A percentile compares a stretch with the other conserved stretches of the same genome.
Evolutionary conservation across 371 early-diverging fungal genomes (phyloP).

Genomic region (Syncephalastrum monosporum): DNA sequence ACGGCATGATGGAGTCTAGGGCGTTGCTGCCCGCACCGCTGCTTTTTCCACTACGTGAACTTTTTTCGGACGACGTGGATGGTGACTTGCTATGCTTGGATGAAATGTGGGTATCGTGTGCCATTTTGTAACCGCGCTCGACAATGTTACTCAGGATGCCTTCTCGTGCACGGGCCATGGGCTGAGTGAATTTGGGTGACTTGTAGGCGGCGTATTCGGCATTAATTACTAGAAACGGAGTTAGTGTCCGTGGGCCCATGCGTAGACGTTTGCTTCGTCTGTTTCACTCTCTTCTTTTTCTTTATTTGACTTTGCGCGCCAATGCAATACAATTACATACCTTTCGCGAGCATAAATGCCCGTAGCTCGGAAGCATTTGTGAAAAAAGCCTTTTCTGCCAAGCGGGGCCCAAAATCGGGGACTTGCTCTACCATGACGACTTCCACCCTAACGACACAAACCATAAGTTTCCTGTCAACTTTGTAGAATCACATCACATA

Average conservation of each 20-base stretch:
- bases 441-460: constrained; percentile 39
- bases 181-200: constrained; percentile 63
- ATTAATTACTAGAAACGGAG: constrained; percentile 54
- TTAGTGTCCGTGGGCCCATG: not conserved
- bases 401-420: constrained; percentile 64
- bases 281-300: not conserved
- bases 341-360: constrained; percentile 63
- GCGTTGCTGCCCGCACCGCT: constrained; percentile 4
- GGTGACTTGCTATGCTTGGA: constrained; percentile 34
- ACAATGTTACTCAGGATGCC: constrained; percentile 53
- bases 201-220: constrained; percentile 81
- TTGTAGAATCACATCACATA: not conserved
- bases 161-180: constrained; percentile 60
- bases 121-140: constrained; percentile 30
- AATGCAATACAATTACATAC: constrained; percentile 23
- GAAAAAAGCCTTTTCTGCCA: constrained; percentile 66
- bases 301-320: not conserved
- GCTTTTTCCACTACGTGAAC: constrained; percentile 17
- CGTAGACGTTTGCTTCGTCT: not conserved
- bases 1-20: constrained; percentile 14
- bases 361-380: constrained; percentile 46
- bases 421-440: constrained; percentile 65
- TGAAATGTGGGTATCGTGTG: constrained; percentile 10
- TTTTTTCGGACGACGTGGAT: constrained; percentile 35
- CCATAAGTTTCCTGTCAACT: not conserved